Evolutionary conservation across 805 yeast species (phyloP), one percentile per base, ranked within the genome.

Genomic region (Myxozyma lipomycoides): DNA sequence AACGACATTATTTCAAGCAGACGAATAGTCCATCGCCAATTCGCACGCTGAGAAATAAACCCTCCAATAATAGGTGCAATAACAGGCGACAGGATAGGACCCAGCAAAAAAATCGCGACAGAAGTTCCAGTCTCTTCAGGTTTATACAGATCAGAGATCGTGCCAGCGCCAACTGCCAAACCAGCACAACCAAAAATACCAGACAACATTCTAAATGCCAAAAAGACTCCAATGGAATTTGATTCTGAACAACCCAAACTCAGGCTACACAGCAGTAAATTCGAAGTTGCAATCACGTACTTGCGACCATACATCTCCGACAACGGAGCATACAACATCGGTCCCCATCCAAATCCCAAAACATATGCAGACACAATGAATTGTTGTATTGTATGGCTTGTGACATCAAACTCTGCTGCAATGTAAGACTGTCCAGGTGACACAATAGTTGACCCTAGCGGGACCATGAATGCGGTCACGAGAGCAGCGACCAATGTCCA

Each of bases 1-100:
- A 43, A 47, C 12, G 59, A 52, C 39, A 58, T 40, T 28, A 58
- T 55, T 37, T 58, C 49, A 42, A 76, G 65, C 9, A 82, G 76
- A 79, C 84, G 81, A 62, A 82, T 82, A 40, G 77, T 66, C 88
- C 88, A 83, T 68, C 88, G 75, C 89, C 89, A 83, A 26, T 82
- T 78, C 7, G 72, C 75, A 52, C 75, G 67, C 61, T 78, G 83
- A 46, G 78, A 79, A 54, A 83, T 70, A 51, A 73, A 75, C 36
- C 86, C 85, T 10, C 64, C 64, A 60, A 78, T 65, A 46, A 76
- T 79, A 9, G 89, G 87, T 43, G 86, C 88, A 46, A 81, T 56
- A 63, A 81, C 81, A 2, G 88, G 87, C 10, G 55, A 55, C 48
- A 45, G 35, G 32, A 54, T 47, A 15, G 58, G 58, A 0, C 58